A percentile compares a stretch with the other conserved stretches of the same genome.
Evolutionary conservation across 1,284 basidiomycete species (phyloP).

Genomic region (Flammula alnicola): DNA sequence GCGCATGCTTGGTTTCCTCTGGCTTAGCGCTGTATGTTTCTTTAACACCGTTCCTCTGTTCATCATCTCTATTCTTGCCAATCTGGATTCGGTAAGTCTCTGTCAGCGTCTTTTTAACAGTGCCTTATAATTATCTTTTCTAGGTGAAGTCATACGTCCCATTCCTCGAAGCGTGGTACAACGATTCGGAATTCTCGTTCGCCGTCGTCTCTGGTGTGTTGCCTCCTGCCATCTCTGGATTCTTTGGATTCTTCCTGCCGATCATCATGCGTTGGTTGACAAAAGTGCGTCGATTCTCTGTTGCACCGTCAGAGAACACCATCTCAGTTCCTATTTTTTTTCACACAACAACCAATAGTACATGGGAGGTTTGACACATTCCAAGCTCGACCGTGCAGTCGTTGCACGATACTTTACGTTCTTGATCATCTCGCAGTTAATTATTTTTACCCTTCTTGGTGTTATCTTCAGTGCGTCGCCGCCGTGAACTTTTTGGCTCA

Average conservation of each 20-base stretch:
- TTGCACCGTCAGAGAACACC: not conserved
- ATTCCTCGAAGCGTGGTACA: conserved; percentile 74
- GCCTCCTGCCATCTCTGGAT: conserved; percentile 83
- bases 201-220: conserved; percentile 85
- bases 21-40: conserved; percentile 80
- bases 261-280: conserved; percentile 84
- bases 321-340: conserved; percentile 26
- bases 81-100: conserved; percentile 73
- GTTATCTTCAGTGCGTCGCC: conserved; percentile 76
- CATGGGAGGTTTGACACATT: conserved; percentile 81
- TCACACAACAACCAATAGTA: no score
- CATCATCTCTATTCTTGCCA: conserved; percentile 81
- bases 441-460: conserved; percentile 91
- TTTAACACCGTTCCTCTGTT: conserved; percentile 91
- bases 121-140: no score
- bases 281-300: conserved; percentile 38
- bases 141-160: conserved; percentile 70
- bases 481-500: not conserved
- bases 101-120: no score
- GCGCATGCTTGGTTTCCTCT: conserved; percentile 74
- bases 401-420: conserved; percentile 91
- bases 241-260: conserved; percentile 90
- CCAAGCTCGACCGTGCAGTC: conserved; percentile 85
- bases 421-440: conserved; percentile 86
- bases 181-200: conserved; percentile 64